Evolutionary conservation across 78 protist species (phyloP).

Genomic region (Mantamonas sphyraenae): DNA sequence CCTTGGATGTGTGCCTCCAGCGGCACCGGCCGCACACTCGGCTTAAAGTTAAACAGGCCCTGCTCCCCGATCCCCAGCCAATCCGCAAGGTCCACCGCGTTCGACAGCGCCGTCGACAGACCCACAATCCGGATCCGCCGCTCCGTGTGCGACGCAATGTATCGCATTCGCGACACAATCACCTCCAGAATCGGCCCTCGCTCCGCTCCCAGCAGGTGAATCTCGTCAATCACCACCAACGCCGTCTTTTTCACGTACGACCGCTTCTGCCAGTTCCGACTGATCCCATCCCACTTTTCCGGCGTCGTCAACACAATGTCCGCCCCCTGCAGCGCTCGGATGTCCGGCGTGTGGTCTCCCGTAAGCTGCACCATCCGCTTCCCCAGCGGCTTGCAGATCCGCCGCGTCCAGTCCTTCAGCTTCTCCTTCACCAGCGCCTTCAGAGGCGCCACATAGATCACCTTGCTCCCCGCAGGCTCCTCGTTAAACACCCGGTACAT

Average conservation of each 20-base stretch:
- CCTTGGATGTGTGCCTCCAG: slow-evolving; percentile 77
- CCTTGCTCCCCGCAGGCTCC: slow-evolving; percentile 47
- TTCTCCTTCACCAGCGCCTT: slow-evolving; percentile 99
- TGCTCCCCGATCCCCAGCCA: slow-evolving; percentile 87
- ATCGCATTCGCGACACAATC: slow-evolving; percentile 72
- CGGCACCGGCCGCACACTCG: slow-evolving; percentile 95
- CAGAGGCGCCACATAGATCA: slow-evolving; percentile 98
- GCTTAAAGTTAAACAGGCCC: slow-evolving; percentile 94
- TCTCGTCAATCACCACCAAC: slow-evolving; percentile 88
- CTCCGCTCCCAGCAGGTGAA: slow-evolving; percentile 92
- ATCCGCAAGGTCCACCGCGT: slow-evolving; percentile 92
- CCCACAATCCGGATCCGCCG: slow-evolving; percentile 85
- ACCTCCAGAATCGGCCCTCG: slow-evolving; percentile 96
- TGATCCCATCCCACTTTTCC: slow-evolving; percentile 98
- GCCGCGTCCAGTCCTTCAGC: slow-evolving; percentile 86
- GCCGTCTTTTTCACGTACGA: slow-evolving; percentile 50
- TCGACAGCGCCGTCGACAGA: slow-evolving; percentile 96
- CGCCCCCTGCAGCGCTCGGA: slow-evolving; percentile 69
- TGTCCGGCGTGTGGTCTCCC: slow-evolving; percentile 93
- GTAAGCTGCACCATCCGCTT: slow-evolving; percentile 88
- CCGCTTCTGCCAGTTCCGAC: slow-evolving; percentile 87
- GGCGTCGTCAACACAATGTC: slow-evolving; percentile 96
- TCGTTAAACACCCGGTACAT: slow-evolving; percentile 59
- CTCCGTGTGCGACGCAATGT: slow-evolving; percentile 65
- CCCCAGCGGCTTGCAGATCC: slow-evolving; percentile 57